Evolutionary conservation across 495 filamentous ascomycete species (phyloP).

Genomic region (Pseudoneurospora amorphoporcata): DNA sequence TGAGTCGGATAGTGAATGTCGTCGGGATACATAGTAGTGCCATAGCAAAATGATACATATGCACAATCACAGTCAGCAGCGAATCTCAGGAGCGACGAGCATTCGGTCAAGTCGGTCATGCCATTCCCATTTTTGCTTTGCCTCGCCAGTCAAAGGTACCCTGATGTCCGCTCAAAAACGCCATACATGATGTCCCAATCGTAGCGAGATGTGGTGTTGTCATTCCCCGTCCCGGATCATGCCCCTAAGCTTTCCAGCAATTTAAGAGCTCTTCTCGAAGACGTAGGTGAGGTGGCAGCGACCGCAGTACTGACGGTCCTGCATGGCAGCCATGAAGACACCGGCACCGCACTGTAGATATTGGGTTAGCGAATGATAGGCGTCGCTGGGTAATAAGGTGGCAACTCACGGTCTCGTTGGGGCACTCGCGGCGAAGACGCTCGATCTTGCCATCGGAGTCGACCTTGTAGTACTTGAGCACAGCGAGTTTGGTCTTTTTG

Average conservation of each 20-base stretch:
- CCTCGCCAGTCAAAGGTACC: slow-evolving; percentile 24
- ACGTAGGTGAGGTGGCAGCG: slow-evolving; percentile 99
- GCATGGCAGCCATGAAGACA: slow-evolving; percentile 99
- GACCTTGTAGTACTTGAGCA: slow-evolving; percentile 99
- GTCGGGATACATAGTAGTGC: background rate
- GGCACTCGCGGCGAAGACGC: slow-evolving; percentile 96
- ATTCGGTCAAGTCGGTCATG: slow-evolving; percentile 7
- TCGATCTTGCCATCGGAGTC: slow-evolving; percentile 99
- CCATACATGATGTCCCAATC: slow-evolving; percentile 18
- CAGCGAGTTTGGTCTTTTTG: slow-evolving; percentile 98
- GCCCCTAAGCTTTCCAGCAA: slow-evolving; percentile 1
- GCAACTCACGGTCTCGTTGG: slow-evolving; percentile 69
- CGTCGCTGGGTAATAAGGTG: background rate
- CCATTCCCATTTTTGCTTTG: slow-evolving; percentile 24
- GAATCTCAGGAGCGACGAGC: background rate
- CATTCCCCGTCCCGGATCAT: slow-evolving; percentile 10
- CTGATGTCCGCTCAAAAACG: slow-evolving; percentile 25
- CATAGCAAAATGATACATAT: background rate
- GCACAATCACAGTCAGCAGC: background rate
- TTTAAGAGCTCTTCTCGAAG: slow-evolving; percentile 65
- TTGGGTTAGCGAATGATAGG: slow-evolving; percentile 15
- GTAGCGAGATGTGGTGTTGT: slow-evolving; percentile 20
- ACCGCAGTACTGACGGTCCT: slow-evolving; percentile 99
- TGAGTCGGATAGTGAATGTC: background rate
- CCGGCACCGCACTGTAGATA: slow-evolving; percentile 79